Evolutionary conservation across 176 grass and related monocot genomes (phyloP), one percentile per base, ranked within the genome.

Genomic region (Aegilops longissima): DNA sequence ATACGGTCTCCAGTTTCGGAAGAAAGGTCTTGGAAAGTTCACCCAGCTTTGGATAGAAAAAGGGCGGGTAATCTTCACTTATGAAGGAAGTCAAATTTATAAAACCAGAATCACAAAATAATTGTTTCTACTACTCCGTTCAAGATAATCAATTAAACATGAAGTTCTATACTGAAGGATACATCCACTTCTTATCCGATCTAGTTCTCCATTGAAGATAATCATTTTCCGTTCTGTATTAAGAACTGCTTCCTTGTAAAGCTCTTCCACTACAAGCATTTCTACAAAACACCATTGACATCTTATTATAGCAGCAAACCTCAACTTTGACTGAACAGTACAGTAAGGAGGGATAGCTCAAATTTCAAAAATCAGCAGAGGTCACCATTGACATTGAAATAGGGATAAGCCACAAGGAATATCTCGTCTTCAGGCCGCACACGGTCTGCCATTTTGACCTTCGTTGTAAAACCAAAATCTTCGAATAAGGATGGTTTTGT

Each of bases 121-220:
- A 64, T 40, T 65, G 30, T 56, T 47, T 82, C 24, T 30, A 76
- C 23, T 16, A 51, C 73, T 8, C 3, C 0, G 14, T 52, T 76
- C 13, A 16, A n/a, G 12, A 14, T 75, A 29, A 75, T 47, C 6
- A 75, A 52, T 56, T 12, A 12, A 67, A 54, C 14, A 68, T 52
- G 45, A 12, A 12, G 66, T 80, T 49, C 23, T 77, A 49, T 62
- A 44, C 21, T 47, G 3, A 79, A 98, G 92, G 96, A 98, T 98
- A 98, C 96, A 98, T 68, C 96, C 96, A 86, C 92, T 98, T 96
- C 96, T 92, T 88, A 98, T 98, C 73, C 96, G 85, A 89, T 98
- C 96, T 62, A 98, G 83, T 75, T 98, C 96, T 65, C 96, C 96
- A 69, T 98, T 96, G 87, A 96, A 98, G 68, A 98, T 92, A 80